Percentiles rank a stretch among this genome's conserved stretches.
Conservation (phyloP, 257 asterid genomes). For the Solanum habrochaites region DNA sequence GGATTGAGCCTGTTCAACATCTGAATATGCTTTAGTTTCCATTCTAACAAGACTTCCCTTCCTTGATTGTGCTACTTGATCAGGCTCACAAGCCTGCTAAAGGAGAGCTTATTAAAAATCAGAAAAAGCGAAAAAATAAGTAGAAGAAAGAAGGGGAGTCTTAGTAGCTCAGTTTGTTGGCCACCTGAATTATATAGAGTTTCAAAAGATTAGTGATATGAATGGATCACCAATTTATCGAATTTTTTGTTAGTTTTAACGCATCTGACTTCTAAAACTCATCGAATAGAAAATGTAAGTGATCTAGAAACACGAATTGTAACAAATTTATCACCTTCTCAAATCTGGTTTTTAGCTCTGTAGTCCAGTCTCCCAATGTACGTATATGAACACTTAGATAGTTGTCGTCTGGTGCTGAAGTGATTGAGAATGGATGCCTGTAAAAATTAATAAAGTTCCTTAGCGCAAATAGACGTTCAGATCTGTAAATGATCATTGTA, state of each 20-base stretch:
- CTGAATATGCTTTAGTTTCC: constrained; percentile 57
- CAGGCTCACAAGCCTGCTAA: constrained; percentile 57
- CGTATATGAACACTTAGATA: constrained; percentile 80
- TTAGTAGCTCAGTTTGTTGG: neutral
- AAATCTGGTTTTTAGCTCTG: constrained; percentile 59
- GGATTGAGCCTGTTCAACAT: constrained; percentile 17
- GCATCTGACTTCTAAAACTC: neutral
- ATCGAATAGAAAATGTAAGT: neutral
- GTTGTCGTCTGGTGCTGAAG: constrained; percentile 89
- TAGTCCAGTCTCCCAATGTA: constrained; percentile 84
- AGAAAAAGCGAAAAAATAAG: neutral
- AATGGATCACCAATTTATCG: neutral
- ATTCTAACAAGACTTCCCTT: constrained; percentile 52
- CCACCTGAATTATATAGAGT: neutral
- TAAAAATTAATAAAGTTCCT: neutral
- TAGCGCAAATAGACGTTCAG: neutral
- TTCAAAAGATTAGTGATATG: neutral
- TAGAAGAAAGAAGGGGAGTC: neutral
- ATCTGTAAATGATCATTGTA: neutral
- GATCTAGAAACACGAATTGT: neutral
- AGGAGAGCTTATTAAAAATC: neutral
- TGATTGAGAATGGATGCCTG: constrained; percentile 97
- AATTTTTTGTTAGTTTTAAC: neutral
- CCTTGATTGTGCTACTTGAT: constrained; percentile 18
- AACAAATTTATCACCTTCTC: constrained; percentile 31